Evolutionary conservation across 164 flowering plant genomes (phyloP).

Genomic region (Vitis amurensis): DNA sequence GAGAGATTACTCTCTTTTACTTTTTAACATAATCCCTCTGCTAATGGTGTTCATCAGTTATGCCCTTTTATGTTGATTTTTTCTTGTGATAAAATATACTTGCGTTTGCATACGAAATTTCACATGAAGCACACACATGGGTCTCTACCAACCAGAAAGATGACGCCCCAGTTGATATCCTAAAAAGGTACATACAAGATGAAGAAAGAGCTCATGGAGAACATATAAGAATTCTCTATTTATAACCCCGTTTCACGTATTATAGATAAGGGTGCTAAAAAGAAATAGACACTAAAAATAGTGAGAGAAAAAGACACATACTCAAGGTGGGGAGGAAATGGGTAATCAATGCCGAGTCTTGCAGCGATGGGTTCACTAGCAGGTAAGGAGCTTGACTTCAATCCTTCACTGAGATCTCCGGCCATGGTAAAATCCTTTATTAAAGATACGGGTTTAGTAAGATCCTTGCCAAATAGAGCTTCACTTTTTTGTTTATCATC

Average conservation of each 20-base stretch:
- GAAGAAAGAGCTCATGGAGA: neutral
- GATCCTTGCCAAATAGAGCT: slow-evolving; percentile 28
- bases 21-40: too few relatives aligned
- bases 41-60: too few relatives aligned
- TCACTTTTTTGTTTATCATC: slow-evolving; percentile 29
- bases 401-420: slow-evolving; percentile 25
- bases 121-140: too few relatives aligned
- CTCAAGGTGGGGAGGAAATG: slow-evolving; percentile 97
- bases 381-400: slow-evolving; percentile 24
- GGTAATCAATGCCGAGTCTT: slow-evolving; percentile 86
- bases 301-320: slow-evolving; percentile 31
- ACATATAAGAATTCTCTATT: neutral
- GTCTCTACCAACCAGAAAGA: too few relatives aligned
- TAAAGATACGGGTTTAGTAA: slow-evolving; percentile 20
- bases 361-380: slow-evolving; percentile 76
- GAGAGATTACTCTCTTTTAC: too few relatives aligned
- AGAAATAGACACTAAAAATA: neutral
- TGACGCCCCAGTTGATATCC: too few relatives aligned
- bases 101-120: too few relatives aligned
- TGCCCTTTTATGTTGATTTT: too few relatives aligned
- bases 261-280: neutral
- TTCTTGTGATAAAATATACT: too few relatives aligned
- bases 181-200: neutral
- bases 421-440: slow-evolving; percentile 23
- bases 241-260: neutral